Evolutionary conservation across 148 eudicot genomes (phyloP), one percentile per base, ranked within the genome.

Genomic region (Fagopyrum esculentum): DNA sequence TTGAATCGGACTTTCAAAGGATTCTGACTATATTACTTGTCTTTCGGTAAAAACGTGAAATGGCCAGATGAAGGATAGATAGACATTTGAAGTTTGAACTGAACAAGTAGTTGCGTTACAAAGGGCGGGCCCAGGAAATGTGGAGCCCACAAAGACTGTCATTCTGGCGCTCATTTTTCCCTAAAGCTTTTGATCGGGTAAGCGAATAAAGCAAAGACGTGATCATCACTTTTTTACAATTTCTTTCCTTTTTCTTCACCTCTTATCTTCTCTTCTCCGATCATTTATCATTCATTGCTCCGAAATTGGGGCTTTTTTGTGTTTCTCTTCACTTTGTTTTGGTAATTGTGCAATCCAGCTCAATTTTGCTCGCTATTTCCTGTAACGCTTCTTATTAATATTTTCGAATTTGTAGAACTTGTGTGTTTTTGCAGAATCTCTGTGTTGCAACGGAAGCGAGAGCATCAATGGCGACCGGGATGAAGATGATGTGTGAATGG

Each of bases 141-240:
- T 52, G 57, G 57, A 60, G 66, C 40, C 66, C 66, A 60, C 35
- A 22, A 6, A 61, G 68, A 26, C 22, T 57, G 63, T 30, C 63
- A 57, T n/a, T 55, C 60, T 61, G 68, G 68, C 68, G 44, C 68
- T 35, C 68, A 3, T 61, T 61, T 55, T 29, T 4, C 68, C 11
- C 8, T 13, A 9, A 8, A 4, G 68, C 15, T 11, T 26, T 61
- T 61, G 68, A 61, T 61, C 68, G 68, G 68, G 68, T 61, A 61
- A 61, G 68, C 15, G 68, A 61, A 61, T 61, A 61, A 61, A 61
- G 68, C 30, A 61, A 61, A 61, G 68, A 61, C 68, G 68, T 61
- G 68, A 61, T 61, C 68, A 22, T 61, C 68, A 61, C 68, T 17
- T 61, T 61, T 35, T 61, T 61, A 61, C 68, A 61, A 1, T 29